These are phyloP conservation scores for Mycena filopes DNA, from an alignment of 768 basidiomycete genomes.

Conservation along the genomic window DNA sequence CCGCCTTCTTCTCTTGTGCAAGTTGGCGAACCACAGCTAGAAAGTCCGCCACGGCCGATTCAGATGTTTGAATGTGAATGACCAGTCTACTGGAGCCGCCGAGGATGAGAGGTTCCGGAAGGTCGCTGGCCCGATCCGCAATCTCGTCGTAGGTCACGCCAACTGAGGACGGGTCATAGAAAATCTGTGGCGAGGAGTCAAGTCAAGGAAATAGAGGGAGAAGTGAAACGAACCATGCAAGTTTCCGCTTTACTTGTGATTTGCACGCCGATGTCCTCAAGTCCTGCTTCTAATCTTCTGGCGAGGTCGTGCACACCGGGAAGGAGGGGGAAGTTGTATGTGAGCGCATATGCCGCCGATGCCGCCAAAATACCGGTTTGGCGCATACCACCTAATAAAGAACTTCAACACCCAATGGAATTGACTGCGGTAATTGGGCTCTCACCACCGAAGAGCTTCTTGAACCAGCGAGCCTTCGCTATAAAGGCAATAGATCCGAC, in stretches of 20 bases:
- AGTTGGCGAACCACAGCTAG: constrained; percentile 69
- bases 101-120: constrained; percentile 77
- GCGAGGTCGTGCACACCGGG: constrained; percentile 80
- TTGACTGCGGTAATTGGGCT: no score
- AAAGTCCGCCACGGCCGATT: constrained; percentile 86
- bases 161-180: constrained; percentile 80
- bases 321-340: constrained; percentile 83
- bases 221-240: constrained; percentile 76
- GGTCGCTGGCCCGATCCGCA: constrained; percentile 65
- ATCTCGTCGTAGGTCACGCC: constrained; percentile 80
- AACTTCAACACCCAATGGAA: no score
- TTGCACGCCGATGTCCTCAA: constrained; percentile 77
- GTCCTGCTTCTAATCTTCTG: constrained; percentile 70
- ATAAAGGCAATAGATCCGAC: constrained; percentile 88
- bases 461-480: constrained; percentile 83
- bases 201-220: background rate
- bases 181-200: constrained; percentile 64
- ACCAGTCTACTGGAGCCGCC: constrained; percentile 84
- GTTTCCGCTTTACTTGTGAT: constrained; percentile 85
- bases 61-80: constrained; percentile 86
- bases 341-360: constrained; percentile 88
- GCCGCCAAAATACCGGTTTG: constrained; percentile 90
- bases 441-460: constrained; percentile 97
- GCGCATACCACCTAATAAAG: constrained; percentile 93
- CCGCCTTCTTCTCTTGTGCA: constrained; percentile 74